phyloP scores from a whole-genome alignment of 352 stramenopile species.

The Globisporangium sylvaticum region DNA sequence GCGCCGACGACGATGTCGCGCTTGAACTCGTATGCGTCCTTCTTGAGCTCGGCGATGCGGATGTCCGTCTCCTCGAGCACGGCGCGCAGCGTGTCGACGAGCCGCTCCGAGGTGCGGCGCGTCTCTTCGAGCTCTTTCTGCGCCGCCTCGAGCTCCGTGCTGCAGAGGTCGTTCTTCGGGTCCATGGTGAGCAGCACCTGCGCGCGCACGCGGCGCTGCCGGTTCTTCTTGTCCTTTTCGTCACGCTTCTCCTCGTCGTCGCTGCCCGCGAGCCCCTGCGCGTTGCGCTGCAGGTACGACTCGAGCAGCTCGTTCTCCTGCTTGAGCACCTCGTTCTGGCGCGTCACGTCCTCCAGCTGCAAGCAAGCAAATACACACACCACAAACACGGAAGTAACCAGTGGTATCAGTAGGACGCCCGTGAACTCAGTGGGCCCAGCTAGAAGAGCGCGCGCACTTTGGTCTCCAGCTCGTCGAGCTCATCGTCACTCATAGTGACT shows the following conservation, averaged over 20 bases:
- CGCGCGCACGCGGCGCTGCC: conserved; percentile 53
- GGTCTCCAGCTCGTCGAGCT: conserved; percentile 69
- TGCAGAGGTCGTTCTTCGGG: conserved; percentile 92
- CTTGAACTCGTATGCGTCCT: conserved; percentile 96
- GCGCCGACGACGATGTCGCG: conserved; percentile 92
- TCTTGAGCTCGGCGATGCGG: conserved; percentile 93
- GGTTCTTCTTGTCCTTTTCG: conserved; percentile 43
- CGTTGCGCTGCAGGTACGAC: conserved; percentile 75
- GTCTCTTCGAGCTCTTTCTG: conserved; percentile 90
- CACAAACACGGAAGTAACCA: background rate
- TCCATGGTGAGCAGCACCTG: conserved; percentile 84
- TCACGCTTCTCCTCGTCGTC: conserved; percentile 71
- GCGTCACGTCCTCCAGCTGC: conserved; percentile 81
- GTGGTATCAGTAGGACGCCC: background rate
- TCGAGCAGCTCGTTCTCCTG: conserved; percentile 91
- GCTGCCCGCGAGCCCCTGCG: conserved; percentile 33
- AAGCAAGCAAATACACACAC: background rate
- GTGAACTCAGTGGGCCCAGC: background rate
- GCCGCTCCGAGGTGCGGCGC: conserved; percentile 85
- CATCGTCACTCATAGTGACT: conserved; percentile 49
- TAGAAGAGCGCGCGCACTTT: conserved; percentile 28
- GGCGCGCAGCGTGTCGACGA: conserved; percentile 92
- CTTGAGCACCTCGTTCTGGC: conserved; percentile 86
- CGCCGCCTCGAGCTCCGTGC: conserved; percentile 80
- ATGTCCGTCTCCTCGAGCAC: conserved; percentile 94